Percentiles rank a stretch among this genome's conserved stretches.
These are phyloP conservation scores for Gentiana straminea DNA, from an alignment of 257 asterid genomes.

Conservation along the genomic window DNA sequence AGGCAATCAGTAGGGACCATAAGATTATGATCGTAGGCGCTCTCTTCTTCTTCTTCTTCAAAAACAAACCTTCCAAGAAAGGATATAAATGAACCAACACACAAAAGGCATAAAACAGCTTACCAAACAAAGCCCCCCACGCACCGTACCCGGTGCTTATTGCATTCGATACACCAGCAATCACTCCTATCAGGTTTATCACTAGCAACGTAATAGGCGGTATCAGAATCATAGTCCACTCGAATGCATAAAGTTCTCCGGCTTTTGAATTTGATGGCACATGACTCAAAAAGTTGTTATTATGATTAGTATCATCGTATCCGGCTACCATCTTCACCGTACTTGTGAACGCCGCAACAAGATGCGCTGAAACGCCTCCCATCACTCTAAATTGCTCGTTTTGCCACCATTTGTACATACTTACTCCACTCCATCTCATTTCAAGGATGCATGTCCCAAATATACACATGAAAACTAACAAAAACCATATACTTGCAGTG, in stretches of 20 bases:
- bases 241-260: constrained; percentile 17
- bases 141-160: constrained; percentile 21
- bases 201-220: constrained; percentile 25
- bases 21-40: constrained; percentile 23
- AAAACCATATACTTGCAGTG: constrained; percentile 21
- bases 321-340: constrained; percentile 23
- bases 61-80: constrained; percentile 20
- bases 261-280: constrained; percentile 10
- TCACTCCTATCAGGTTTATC: constrained; percentile 22
- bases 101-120: constrained; percentile 26
- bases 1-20: constrained; percentile 27
- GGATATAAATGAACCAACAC: constrained; percentile 32
- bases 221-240: constrained; percentile 25
- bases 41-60: constrained; percentile 13
- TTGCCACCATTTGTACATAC: constrained; percentile 32
- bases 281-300: neutral
- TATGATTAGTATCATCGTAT: constrained; percentile 10
- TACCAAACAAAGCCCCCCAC: constrained; percentile 25
- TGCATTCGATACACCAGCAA: constrained; percentile 21
- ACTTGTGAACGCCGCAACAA: constrained; percentile 27
- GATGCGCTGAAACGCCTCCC: constrained; percentile 29
- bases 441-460: constrained; percentile 26
- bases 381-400: constrained; percentile 38
- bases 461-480: constrained; percentile 22
- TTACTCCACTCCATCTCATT: constrained; percentile 31